A percentile compares a stretch with the other conserved stretches of the same genome.
Evolutionary conservation across 192 early-diverging fungal genomes (phyloP).

Genomic region (Gorgonomyces haynaldii): DNA sequence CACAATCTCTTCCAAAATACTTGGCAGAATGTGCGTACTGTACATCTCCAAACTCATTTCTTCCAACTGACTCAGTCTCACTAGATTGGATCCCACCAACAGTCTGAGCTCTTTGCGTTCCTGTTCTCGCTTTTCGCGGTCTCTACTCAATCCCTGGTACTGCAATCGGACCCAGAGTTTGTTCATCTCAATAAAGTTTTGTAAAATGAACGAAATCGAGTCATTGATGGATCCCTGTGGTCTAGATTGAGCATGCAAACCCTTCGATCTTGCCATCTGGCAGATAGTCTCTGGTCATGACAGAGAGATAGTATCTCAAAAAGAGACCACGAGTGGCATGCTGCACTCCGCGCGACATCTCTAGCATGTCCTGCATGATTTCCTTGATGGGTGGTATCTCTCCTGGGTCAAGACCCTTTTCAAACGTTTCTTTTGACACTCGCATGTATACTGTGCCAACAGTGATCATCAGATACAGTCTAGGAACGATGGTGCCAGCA

Average conservation of each 20-base stretch:
- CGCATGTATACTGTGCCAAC: constrained; percentile 96
- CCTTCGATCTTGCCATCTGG: constrained; percentile 61
- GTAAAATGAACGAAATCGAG: constrained; percentile 90
- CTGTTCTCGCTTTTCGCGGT: constrained; percentile 87
- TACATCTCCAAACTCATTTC: constrained; percentile 77
- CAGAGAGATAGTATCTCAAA: constrained; percentile 86
- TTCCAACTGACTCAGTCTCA: constrained; percentile 85
- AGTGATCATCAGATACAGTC: constrained; percentile 98
- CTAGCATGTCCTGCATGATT: constrained; percentile 97
- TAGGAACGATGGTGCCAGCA: constrained; percentile 95
- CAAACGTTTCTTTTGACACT: constrained; percentile 42
- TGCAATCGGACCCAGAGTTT: constrained; percentile 99
- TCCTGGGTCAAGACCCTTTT: constrained; percentile 6
- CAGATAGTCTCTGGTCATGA: constrained; percentile 90
- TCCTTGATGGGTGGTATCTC: constrained; percentile 86
- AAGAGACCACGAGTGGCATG: constrained; percentile 97
- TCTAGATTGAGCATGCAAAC: constrained; percentile 20
- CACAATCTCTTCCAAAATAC: constrained; percentile 89
- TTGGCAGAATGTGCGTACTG: constrained; percentile 75
- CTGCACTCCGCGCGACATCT: constrained; percentile 97
- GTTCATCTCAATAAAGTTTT: constrained; percentile 99
- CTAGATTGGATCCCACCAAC: constrained; percentile 92
- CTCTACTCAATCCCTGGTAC: constrained; percentile 86
- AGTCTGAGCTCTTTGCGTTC: constrained; percentile 92
- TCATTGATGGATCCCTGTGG: constrained; percentile 78